Percentiles rank a stretch among this genome's conserved stretches.
Evolutionary conservation across 2,329 filamentous ascomycete genomes (phyloP).

Genomic region (Capronia epimyces): DNA sequence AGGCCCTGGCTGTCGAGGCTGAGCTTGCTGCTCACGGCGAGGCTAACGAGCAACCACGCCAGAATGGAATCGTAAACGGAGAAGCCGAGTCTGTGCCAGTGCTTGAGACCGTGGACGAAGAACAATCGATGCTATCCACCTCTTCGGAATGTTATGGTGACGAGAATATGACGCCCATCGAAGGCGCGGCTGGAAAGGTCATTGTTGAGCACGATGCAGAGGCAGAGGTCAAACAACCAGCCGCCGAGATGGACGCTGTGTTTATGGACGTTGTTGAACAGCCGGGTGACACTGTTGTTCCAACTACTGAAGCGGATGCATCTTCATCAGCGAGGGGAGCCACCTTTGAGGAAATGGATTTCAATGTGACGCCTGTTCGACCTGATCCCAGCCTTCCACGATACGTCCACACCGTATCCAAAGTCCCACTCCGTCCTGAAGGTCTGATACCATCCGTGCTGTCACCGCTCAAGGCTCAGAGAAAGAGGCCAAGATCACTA

Average conservation of each 20-base stretch:
- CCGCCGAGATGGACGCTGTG: background rate
- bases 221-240: background rate
- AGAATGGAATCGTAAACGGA: constrained; percentile 28
- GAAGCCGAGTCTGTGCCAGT: background rate
- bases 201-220: background rate
- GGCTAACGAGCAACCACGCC: background rate
- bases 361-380: constrained; percentile 51
- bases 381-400: constrained; percentile 42
- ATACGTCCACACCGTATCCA: constrained; percentile 67
- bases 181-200: background rate
- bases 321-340: background rate
- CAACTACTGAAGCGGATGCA: background rate
- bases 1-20: constrained; percentile 22
- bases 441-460: constrained; percentile 37
- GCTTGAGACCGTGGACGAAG: constrained; percentile 12
- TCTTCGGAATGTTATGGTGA: constrained; percentile 63
- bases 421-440: constrained; percentile 67
- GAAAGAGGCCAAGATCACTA: constrained; percentile 49
- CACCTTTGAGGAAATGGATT: constrained; percentile 18
- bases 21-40: constrained; percentile 19
- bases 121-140: constrained; percentile 43
- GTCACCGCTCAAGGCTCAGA: constrained; percentile 43
- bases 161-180: constrained; percentile 49
- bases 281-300: background rate
- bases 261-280: background rate